Evolutionary conservation across 352 stramenopile species (phyloP), one percentile per base, ranked within the genome.

Genomic region (Phytophthora capsici): DNA sequence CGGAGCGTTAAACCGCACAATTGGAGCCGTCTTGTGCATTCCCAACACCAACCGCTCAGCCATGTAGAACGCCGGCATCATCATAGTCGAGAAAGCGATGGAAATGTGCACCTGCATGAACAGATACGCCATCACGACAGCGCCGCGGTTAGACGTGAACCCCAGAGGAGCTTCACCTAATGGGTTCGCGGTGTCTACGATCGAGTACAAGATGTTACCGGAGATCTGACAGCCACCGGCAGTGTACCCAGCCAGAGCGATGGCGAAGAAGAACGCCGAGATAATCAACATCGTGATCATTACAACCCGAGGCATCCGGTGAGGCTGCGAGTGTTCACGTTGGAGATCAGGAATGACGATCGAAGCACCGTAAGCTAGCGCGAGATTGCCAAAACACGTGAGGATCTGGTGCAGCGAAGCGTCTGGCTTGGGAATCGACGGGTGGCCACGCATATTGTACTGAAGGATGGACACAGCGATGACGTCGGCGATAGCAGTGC

Each of bases 1-100:
- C 2, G 65, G 51, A n/a, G 62, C 17, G 10, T 67, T 67, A 14
- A 67, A 62, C 6, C 43, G 43, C 20, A 67, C 50, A 34, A 67
- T 67, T 4, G 59, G 41, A 20, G 41, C 52, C 1, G 54, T 77
- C 56, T 68, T 67, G 65, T 78, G 58, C 66, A 74, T 68, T 9
- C 59, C 51, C 2, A 68, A 7, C 0, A 68, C 36, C 17, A 68
- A 12, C 17, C 59, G 59, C 22, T 68, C 59, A 6, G 59, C 59
- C 23, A 68, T 53, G 72, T 75, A 89, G 45, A 88, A 80, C 2
- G 74, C 65, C 23, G 78, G 81, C 43, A 74, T 66, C 47, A 84
- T 59, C 26, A 88, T 66, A 2, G 84, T 77, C 1, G 68, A 66
- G 59, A 83, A 80, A n/a, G 71, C 76, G 60, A 77, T 75, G 32